Evolutionary conservation across 352 stramenopile species (phyloP), one percentile per base, ranked within the genome.

Genomic region (Discostella stelligera): DNA sequence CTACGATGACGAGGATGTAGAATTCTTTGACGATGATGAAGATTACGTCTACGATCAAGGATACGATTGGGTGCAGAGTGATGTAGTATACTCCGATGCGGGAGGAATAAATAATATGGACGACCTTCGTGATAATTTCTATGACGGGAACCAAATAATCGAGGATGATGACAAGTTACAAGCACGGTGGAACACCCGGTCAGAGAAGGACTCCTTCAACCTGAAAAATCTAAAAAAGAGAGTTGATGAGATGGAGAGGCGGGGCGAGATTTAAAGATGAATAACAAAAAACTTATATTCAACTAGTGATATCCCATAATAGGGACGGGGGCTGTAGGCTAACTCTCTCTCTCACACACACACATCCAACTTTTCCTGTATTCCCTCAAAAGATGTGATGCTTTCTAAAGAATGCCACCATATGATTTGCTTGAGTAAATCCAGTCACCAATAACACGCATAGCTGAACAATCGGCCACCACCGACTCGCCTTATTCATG

Each of bases 401-500:
- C 37, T 81, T 86, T 69, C 88, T 79, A 54, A 92, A 91, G 63
- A 92, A 92, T 48, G 76, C 70, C 30, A 89, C 74, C 75, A 92
- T 89, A 65, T 92, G 84, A 61, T 82, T 86, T 5, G 80, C 84
- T 75, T 92, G 86, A 16, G 84, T 90, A 71, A 90, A 92, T n/a
- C 86, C 86, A 20, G 83, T 92, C 10, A 90, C 56, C 21, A 91
- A 60, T 32, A 92, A 71, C 48, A 92, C 79, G 39, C 82, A 84
- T 39, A 88, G 58, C 52, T 92, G 84, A 25, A 92, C 65, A 67
- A 92, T 86, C 9, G 86, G 86, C 86, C 86, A 92, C 66, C 83
- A 92, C 58, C 85, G 79, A 61, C 80, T 89, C 6, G 86, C 84
- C 41, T 79, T 81, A 69, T 92, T 80, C 79, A 92, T 90, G 11